Evolutionary conservation across 192 early-diverging fungal genomes (phyloP), one percentile per base, ranked within the genome.

Genomic region (Anaeromyces robustus): DNA sequence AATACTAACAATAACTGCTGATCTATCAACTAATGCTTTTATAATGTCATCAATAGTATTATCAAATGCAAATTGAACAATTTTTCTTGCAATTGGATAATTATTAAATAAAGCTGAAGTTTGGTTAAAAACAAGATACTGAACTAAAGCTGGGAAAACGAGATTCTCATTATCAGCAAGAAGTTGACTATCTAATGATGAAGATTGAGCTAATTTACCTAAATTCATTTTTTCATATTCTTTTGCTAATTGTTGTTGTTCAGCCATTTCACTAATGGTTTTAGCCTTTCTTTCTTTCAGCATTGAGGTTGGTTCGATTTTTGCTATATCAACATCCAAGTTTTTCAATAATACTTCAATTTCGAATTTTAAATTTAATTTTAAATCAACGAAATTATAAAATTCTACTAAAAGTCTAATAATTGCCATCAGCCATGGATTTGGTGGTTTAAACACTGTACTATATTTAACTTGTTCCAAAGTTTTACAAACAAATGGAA

Each of bases 401-500:
- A 99, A 87, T 85, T 99, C 97, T 5, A 94, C 93, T 52, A 99
- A 85, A 22, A 98, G 88, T 78, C 90, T 90, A 89, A 99, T 90
- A 80, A 96, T 96, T 32, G 94, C 94, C 92, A 99, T 95, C 68
- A 99, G 83, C 97, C 97, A 99, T 22, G 97, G 97, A 86, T 97
- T 98, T 31, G 97, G 96, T 17, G 95, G 94, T 79, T 92, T 92
- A 86, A 99, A 99, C 6, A 98, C 92, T 78, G 90, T 94, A 81
- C 92, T 95, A 68, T 89, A 88, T 29, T 87, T 87, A 78, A 93
- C 91, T 84, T 97, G 96, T 82, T 97, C 96, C 78, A 99, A 86
- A 0, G 98, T 94, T 85, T 98, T 97, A 88, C 97, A 99, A 14
- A 97, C 95, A 83, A 99, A 99, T 37, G 97, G 97, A 80, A 99